These are phyloP conservation scores for Neophaeococcomyces mojaviensis DNA, from an alignment of 2,329 filamentous ascomycete species.

Conservation along the genomic window DNA sequence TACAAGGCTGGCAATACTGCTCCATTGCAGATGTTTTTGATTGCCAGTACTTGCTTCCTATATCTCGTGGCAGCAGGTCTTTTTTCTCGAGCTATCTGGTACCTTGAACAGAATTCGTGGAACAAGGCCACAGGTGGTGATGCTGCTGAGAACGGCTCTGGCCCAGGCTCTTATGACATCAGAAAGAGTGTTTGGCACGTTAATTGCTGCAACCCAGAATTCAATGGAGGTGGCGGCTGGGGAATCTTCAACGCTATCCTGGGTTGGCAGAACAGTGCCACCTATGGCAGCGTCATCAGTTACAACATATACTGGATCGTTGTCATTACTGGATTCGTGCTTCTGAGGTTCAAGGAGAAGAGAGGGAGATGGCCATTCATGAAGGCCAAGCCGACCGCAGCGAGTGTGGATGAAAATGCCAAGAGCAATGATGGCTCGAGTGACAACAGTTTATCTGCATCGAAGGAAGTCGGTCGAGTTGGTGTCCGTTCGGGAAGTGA, in stretches of 20 bases:
- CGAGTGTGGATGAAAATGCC: not conserved
- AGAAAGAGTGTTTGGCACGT: slow-evolving; percentile 73
- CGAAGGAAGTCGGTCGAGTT: not conserved
- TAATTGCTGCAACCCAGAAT: slow-evolving; percentile 70
- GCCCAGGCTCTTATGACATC: slow-evolving; percentile 73
- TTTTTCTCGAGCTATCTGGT: slow-evolving; percentile 71
- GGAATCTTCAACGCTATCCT: slow-evolving; percentile 79
- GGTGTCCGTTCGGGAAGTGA: not conserved
- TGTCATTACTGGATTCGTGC: slow-evolving; percentile 57
- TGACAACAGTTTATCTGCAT: not conserved
- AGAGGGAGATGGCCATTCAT: slow-evolving; percentile 18
- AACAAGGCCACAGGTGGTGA: slow-evolving; percentile 50
- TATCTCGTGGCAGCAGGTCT: slow-evolving; percentile 79
- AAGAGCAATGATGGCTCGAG: slow-evolving; percentile 5
- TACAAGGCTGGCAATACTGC: slow-evolving; percentile 69
- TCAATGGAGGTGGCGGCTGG: slow-evolving; percentile 71
- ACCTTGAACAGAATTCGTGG: slow-evolving; percentile 63
- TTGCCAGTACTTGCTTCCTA: slow-evolving; percentile 71
- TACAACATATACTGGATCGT: slow-evolving; percentile 84
- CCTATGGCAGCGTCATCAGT: slow-evolving; percentile 76
- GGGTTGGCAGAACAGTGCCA: slow-evolving; percentile 83
- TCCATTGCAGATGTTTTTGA: slow-evolving; percentile 68
- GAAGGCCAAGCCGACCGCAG: slow-evolving; percentile 9
- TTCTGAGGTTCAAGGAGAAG: slow-evolving; percentile 60
- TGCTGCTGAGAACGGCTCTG: slow-evolving; percentile 54